Evolutionary conservation across 1,139 yeast genomes (phyloP).

Genomic region (Zygoascus hellenicus): DNA sequence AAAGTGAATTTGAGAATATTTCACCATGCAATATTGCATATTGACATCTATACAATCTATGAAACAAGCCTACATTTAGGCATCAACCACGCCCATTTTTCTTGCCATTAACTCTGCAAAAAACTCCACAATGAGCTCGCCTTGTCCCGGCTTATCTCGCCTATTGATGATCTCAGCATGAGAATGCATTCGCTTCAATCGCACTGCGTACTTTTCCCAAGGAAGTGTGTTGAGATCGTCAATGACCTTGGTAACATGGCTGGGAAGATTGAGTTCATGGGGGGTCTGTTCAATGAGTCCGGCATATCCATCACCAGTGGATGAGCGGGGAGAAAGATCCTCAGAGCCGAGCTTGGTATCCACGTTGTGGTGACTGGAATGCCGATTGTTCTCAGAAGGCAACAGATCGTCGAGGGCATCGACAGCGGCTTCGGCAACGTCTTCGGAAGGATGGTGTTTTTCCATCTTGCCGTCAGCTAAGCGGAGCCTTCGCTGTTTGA

Average conservation of each 20-base stretch:
- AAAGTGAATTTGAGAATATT: too few species aligned
- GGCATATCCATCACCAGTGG: slow-evolving; percentile 15
- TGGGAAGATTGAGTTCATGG: slow-evolving; percentile 19
- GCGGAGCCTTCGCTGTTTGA: neutral
- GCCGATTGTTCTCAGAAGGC: neutral
- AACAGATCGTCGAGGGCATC: slow-evolving; percentile 16
- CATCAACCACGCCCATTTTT: neutral
- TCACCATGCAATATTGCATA: too few species aligned
- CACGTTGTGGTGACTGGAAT: neutral
- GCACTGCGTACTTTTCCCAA: slow-evolving; percentile 69
- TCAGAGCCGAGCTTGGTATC: neutral
- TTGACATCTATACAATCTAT: too few species aligned
- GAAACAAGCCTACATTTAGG: too few species aligned
- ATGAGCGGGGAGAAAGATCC: slow-evolving; percentile 26
- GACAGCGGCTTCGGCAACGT: slow-evolving; percentile 11
- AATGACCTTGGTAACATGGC: slow-evolving; percentile 46
- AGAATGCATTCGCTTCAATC: slow-evolving; percentile 61
- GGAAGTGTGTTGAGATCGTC: slow-evolving; percentile 50
- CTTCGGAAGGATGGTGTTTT: neutral
- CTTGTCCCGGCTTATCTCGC: slow-evolving; percentile 29
- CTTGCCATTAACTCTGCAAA: slow-evolving; percentile 10
- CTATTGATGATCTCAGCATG: slow-evolving; percentile 67
- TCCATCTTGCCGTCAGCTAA: neutral
- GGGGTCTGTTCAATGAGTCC: slow-evolving; percentile 23
- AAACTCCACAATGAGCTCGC: slow-evolving; percentile 23